A percentile compares a stretch with the other conserved stretches of the same genome.
These are phyloP conservation scores for Claviceps sp. DNA, from an alignment of 2,329 filamentous ascomycete species.

Conservation along the genomic window DNA sequence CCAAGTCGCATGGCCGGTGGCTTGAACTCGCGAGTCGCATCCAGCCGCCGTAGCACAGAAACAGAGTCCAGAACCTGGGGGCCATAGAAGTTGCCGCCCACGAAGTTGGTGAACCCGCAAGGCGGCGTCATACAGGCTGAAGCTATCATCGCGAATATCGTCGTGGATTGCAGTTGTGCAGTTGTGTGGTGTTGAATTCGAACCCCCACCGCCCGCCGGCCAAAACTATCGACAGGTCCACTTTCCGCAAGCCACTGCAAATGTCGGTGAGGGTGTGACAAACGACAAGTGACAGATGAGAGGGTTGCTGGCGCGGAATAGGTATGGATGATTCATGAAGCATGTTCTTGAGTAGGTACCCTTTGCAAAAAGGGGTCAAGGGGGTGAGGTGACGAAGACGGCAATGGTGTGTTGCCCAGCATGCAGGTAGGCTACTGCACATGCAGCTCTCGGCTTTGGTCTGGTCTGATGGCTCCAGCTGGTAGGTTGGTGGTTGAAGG, in stretches of 20 bases:
- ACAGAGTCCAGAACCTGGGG: not conserved
- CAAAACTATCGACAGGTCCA: conserved; percentile 3
- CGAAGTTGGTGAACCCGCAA: too few species aligned
- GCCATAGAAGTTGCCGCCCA: not conserved
- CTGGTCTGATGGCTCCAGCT: not conserved
- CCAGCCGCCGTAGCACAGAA: too few species aligned
- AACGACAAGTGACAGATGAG: not conserved
- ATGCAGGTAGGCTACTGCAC: not conserved
- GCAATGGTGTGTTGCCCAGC: not conserved
- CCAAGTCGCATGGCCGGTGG: not conserved
- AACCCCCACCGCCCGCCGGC: conserved; percentile 2
- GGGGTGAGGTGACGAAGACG: not conserved
- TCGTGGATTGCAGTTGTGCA: not conserved
- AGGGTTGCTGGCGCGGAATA: not conserved
- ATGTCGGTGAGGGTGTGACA: conserved; percentile 6
- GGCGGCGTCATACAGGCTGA: too few species aligned
- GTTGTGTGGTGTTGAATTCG: not conserved
- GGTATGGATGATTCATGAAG: not conserved
- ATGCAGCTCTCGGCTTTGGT: not conserved
- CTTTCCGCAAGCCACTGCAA: conserved; percentile 2
- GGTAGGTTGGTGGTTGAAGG: too few species aligned
- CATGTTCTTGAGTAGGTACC: not conserved
- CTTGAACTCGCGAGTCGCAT: too few species aligned
- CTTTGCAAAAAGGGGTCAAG: not conserved
- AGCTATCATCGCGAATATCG: too few species aligned